Evolutionary conservation across 495 filamentous ascomycete species (phyloP).

Genomic region (Lasiosphaeria hispida): DNA sequence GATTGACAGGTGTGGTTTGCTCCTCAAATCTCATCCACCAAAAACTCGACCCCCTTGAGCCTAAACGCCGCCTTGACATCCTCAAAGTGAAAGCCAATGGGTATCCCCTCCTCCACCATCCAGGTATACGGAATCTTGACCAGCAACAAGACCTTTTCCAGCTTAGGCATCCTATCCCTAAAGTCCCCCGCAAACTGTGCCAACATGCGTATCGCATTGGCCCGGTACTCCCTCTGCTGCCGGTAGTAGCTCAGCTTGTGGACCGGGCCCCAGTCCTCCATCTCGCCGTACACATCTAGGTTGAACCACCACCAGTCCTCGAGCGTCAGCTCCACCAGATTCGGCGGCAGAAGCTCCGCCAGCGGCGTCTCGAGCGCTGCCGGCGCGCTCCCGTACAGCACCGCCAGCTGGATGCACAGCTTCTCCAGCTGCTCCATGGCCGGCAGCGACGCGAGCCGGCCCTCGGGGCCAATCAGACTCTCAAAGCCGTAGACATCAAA

Average conservation of each 20-base stretch:
- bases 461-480: constrained; percentile 25
- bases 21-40: constrained; percentile 12
- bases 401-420: constrained; percentile 28
- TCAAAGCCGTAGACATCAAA: constrained; percentile 20
- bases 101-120: constrained; percentile 20
- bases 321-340: constrained; percentile 30
- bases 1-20: background rate
- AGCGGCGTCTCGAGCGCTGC: constrained; percentile 17
- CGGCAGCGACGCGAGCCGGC: constrained; percentile 27
- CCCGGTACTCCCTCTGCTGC: constrained; percentile 19
- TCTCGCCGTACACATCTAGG: constrained; percentile 9
- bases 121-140: constrained; percentile 31
- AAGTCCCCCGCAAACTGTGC: constrained; percentile 19
- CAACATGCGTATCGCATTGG: constrained; percentile 23
- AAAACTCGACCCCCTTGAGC: constrained; percentile 26
- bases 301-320: constrained; percentile 37
- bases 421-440: constrained; percentile 18
- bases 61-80: constrained; percentile 16
- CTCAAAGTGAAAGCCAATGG: constrained; percentile 27
- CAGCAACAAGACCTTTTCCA: constrained; percentile 26
- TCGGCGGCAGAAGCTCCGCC: constrained; percentile 28
- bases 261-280: constrained; percentile 19
- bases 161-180: constrained; percentile 5
- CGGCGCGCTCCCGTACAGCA: constrained; percentile 22
- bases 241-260: constrained; percentile 25